Conservation (phyloP, 202 grass and related monocot species). For the Musa balbisiana region DNA sequence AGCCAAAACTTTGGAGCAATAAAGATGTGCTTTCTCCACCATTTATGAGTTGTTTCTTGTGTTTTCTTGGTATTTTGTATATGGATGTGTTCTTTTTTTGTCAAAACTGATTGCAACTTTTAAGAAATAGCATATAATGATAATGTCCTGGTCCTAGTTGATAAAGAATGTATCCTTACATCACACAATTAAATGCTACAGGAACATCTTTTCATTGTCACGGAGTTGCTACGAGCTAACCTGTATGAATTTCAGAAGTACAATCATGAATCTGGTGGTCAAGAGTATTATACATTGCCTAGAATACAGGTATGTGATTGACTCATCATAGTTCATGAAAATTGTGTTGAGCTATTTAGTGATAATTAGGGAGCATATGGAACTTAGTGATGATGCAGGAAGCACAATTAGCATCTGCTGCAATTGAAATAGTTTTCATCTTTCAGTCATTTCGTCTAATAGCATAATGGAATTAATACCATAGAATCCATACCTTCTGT, state of each 20-base stretch:
- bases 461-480: neutral
- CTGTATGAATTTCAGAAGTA: slow-evolving; percentile 98
- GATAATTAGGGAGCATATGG: neutral
- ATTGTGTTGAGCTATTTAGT: neutral
- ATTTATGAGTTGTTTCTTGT: neutral
- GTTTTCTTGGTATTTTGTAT: neutral
- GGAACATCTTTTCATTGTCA: slow-evolving; percentile 99
- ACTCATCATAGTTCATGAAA: neutral
- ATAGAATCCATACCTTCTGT: neutral
- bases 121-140: neutral
- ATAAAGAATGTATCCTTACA: neutral
- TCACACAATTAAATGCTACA: slow-evolving; percentile 21
- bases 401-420: neutral
- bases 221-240: slow-evolving; percentile 82
- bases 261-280: slow-evolving; percentile 64
- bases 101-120: neutral
- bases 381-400: neutral
- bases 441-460: neutral
- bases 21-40: neutral
- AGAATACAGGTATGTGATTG: slow-evolving; percentile 71
- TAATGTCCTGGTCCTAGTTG: neutral
- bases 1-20: too few species aligned
- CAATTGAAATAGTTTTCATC: neutral
- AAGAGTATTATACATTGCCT: slow-evolving; percentile 73
- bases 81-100: neutral